phyloP scores from a whole-genome alignment of 2,329 filamentous ascomycete genomes.

The Cyanodermella asteris region DNA sequence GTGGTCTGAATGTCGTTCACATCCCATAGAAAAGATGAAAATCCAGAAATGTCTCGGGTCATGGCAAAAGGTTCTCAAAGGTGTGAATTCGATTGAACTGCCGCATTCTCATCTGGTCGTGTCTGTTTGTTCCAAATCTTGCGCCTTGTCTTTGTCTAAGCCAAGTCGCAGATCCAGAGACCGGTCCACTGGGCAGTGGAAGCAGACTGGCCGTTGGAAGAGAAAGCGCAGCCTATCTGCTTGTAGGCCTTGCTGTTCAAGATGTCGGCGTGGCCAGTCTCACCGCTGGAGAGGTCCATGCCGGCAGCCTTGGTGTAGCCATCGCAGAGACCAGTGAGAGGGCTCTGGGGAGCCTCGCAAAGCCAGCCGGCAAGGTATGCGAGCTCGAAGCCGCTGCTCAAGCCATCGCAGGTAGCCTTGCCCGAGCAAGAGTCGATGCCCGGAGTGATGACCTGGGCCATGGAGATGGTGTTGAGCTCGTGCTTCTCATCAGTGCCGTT shows the following conservation, averaged over 20 bases:
- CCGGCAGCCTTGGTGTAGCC: too few species aligned
- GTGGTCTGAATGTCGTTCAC: too few species aligned
- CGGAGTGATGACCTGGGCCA: conserved; percentile 1
- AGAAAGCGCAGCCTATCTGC: conserved; percentile 1
- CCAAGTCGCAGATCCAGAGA: neutral
- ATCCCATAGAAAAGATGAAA: too few species aligned
- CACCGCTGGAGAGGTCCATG: too few species aligned
- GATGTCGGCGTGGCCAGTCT: neutral
- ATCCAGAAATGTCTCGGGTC: too few species aligned
- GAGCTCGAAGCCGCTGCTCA: neutral
- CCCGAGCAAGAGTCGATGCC: too few species aligned
- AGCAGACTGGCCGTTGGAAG: neutral
- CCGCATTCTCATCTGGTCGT: too few species aligned
- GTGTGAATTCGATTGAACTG: too few species aligned
- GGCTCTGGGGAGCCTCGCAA: neutral
- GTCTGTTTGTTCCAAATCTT: too few species aligned
- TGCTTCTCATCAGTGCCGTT: neutral
- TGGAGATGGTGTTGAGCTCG: neutral
- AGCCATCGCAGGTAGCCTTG: neutral
- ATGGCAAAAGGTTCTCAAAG: too few species aligned
- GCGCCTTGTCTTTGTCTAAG: too few species aligned
- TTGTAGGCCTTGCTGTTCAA: neutral
- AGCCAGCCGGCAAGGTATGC: neutral
- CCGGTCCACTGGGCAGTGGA: neutral
- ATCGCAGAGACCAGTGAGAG: neutral